Percentiles rank a stretch among this genome's conserved stretches.
Evolutionary conservation across 257 asterid genomes (phyloP).

Genomic region (Henckelia pumila): DNA sequence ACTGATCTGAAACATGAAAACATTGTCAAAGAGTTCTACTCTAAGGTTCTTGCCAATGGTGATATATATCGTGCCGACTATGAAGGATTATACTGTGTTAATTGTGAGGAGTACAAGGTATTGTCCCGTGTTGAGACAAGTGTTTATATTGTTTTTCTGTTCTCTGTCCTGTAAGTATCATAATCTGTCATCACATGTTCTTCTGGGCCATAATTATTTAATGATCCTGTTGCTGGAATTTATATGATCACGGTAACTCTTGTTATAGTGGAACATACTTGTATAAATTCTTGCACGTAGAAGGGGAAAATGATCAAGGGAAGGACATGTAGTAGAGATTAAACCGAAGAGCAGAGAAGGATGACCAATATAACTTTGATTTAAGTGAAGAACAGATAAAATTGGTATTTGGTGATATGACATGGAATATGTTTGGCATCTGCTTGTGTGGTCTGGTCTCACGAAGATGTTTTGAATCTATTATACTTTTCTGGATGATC

Average conservation of each 20-base stretch:
- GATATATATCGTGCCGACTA: conserved; percentile 91
- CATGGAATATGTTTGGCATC: background rate
- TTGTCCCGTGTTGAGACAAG: conserved; percentile 17
- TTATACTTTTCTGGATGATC: background rate
- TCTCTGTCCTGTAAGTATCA: background rate
- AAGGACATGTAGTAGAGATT: background rate
- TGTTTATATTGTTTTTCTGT: background rate
- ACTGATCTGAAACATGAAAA: conserved; percentile 79
- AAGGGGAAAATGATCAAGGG: background rate
- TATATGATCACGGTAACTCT: conserved; percentile 8
- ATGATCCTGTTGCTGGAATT: conserved; percentile 1
- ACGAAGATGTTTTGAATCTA: background rate
- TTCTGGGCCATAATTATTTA: background rate
- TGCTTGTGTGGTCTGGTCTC: background rate
- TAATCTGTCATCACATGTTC: background rate
- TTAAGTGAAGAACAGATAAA: background rate
- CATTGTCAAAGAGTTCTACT: conserved; percentile 80
- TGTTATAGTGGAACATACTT: background rate
- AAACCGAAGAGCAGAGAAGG: background rate
- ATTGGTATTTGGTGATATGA: background rate
- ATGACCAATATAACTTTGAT: background rate
- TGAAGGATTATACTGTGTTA: conserved; percentile 94
- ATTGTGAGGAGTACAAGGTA: conserved; percentile 98
- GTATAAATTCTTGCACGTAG: background rate
- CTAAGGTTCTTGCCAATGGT: conserved; percentile 75